Conservation (phyloP, 2,329 filamentous ascomycete species). For the Fusarium citri region DNA sequence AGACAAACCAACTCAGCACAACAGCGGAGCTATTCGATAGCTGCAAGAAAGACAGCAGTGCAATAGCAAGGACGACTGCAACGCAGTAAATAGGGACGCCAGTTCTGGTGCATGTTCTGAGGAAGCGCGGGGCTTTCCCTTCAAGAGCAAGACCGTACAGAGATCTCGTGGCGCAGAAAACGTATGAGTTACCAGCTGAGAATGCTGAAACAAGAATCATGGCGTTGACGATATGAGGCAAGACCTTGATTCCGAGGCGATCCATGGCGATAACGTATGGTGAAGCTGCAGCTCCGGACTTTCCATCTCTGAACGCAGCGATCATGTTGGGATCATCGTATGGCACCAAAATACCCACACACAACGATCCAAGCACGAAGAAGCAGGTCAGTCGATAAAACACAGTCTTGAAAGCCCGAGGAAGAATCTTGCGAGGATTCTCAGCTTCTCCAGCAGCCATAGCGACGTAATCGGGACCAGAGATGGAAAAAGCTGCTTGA, state of each 20-base stretch:
- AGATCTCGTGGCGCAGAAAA: conserved; percentile 75
- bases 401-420: conserved; percentile 80
- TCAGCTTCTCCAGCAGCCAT: conserved; percentile 78
- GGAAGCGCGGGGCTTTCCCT: conserved; percentile 70
- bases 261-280: conserved; percentile 77
- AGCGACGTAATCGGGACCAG: conserved; percentile 75
- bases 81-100: conserved; percentile 84
- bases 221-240: conserved; percentile 80
- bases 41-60: conserved; percentile 79
- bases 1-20: conserved; percentile 79
- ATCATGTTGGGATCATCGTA: conserved; percentile 73
- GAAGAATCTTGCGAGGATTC: conserved; percentile 76
- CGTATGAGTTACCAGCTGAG: conserved; percentile 73
- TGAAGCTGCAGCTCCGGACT: conserved; percentile 76
- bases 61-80: conserved; percentile 71
- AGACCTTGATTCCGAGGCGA: conserved; percentile 68
- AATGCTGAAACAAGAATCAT: conserved; percentile 75
- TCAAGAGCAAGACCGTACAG: conserved; percentile 77
- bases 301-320: conserved; percentile 67
- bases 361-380: conserved; percentile 79
- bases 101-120: conserved; percentile 69
- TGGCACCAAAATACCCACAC: conserved; percentile 77
- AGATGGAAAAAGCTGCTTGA: conserved; percentile 74
- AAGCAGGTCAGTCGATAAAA: conserved; percentile 82
- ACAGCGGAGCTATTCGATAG: conserved; percentile 73